Conservation (phyloP, 371 early-diverging fungal genomes). For the Catenaria anguillulae region DNA sequence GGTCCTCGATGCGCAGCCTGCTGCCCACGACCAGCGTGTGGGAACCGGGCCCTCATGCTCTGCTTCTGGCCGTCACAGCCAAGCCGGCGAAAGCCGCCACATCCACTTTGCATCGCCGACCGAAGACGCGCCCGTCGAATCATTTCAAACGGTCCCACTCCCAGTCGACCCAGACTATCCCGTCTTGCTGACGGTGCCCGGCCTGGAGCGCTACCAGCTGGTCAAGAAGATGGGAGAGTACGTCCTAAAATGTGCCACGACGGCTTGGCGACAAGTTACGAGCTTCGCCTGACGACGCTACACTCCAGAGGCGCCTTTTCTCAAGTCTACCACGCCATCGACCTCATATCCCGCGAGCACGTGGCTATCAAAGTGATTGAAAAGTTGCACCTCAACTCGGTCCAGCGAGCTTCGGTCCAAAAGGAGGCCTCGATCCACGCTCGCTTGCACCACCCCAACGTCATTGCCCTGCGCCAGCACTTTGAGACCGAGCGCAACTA, state of each 20-base stretch:
- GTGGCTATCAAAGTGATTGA: slow-evolving; percentile 76
- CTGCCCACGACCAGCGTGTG: too few species aligned
- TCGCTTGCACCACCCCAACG: slow-evolving; percentile 58
- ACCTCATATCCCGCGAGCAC: slow-evolving; percentile 31
- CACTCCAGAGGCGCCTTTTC: slow-evolving; percentile 84
- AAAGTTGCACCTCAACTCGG: slow-evolving; percentile 20
- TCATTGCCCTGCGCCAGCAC: slow-evolving; percentile 52
- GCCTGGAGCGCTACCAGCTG: slow-evolving; percentile 33
- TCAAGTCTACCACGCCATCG: slow-evolving; percentile 55
- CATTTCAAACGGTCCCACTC: too few species aligned
- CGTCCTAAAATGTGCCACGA: slow-evolving; percentile 29
- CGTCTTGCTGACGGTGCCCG: slow-evolving; percentile 11
- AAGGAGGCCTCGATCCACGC: slow-evolving; percentile 79
- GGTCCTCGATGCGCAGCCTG: too few species aligned
- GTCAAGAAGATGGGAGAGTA: slow-evolving; percentile 51
- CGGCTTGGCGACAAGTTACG: background rate
- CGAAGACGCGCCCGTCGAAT: too few species aligned
- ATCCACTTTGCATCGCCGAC: too few species aligned
- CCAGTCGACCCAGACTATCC: too few species aligned
- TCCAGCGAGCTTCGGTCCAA: slow-evolving; percentile 53
- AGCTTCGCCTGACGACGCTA: slow-evolving; percentile 23
- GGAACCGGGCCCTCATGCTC: too few species aligned
- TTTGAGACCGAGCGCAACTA: slow-evolving; percentile 42
- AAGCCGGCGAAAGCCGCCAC: too few species aligned
- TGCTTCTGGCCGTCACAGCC: too few species aligned